A percentile compares a stretch with the other conserved stretches of the same genome.
Conservation (phyloP, 2,329 filamentous ascomycete species). For the Fusarium sororula region DNA sequence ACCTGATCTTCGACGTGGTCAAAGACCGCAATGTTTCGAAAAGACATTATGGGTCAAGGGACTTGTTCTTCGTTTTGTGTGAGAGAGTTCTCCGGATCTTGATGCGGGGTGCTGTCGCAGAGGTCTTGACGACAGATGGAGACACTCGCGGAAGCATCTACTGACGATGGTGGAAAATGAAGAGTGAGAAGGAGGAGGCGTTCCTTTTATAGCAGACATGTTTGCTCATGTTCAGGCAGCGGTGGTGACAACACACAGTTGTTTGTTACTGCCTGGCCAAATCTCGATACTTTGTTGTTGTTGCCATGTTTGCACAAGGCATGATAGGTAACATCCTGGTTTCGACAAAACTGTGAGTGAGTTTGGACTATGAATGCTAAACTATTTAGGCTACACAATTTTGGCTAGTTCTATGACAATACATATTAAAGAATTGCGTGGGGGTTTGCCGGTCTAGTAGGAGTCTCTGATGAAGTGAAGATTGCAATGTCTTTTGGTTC, state of each 20-base stretch:
- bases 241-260: too few species aligned
- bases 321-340: too few species aligned
- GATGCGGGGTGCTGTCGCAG: fast-evolving
- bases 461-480: fast-evolving
- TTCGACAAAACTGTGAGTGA: not conserved
- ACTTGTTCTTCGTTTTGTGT: too few species aligned
- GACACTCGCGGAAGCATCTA: too few species aligned
- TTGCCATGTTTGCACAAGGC: not conserved
- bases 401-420: too few species aligned
- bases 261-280: too few species aligned
- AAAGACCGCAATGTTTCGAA: too few species aligned
- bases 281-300: not conserved
- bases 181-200: too few species aligned
- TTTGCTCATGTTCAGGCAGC: not conserved
- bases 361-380: not conserved
- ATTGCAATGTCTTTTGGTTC: not conserved
- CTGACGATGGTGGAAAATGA: too few species aligned
- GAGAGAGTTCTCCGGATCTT: too few species aligned
- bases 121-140: not conserved
- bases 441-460: fast-evolving
- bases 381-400: not conserved
- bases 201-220: not conserved
- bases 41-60: not conserved
- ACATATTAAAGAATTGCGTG: fast-evolving
- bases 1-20: not conserved